Conservation (phyloP, 23 red algal species). For the Rhodosorus marinus region DNA sequence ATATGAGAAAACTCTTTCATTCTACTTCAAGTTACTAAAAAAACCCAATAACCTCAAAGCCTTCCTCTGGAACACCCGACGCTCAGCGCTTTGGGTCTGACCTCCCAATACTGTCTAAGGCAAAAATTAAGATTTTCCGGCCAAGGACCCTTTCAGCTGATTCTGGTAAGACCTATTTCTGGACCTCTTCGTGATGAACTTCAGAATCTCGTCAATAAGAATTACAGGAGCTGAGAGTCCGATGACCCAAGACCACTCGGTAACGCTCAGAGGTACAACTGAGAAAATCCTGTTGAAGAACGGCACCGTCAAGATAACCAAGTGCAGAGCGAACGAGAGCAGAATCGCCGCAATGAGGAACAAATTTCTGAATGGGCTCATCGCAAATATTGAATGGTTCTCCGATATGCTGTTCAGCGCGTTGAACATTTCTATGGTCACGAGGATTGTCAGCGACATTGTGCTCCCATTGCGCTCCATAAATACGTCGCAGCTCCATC, state of each 20-base stretch:
- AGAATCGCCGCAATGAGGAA: constrained; percentile 63
- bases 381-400: constrained; percentile 62
- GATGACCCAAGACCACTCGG: constrained; percentile 67
- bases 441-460: constrained; percentile 70
- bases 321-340: constrained; percentile 56
- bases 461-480: constrained; percentile 47
- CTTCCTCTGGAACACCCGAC: too few relatives aligned
- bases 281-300: constrained; percentile 83
- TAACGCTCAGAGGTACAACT: constrained; percentile 41
- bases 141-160: too few relatives aligned
- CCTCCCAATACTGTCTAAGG: too few relatives aligned
- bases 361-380: constrained; percentile 67
- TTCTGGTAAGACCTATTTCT: too few relatives aligned
- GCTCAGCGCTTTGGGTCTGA: too few relatives aligned
- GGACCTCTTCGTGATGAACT: constrained; percentile 34
- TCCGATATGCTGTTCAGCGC: constrained; percentile 87
- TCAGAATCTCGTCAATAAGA: constrained; percentile 75
- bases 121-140: too few relatives aligned
- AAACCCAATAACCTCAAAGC: too few relatives aligned
- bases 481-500: constrained; percentile 49
- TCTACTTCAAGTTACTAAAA: too few relatives aligned
- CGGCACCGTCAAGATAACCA: constrained; percentile 67
- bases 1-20: too few relatives aligned
- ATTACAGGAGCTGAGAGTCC: constrained; percentile 72
- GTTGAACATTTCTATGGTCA: constrained; percentile 95